These are phyloP conservation scores for Salvia sclarea DNA, from an alignment of 305 asterid species.

Conservation along the genomic window DNA sequence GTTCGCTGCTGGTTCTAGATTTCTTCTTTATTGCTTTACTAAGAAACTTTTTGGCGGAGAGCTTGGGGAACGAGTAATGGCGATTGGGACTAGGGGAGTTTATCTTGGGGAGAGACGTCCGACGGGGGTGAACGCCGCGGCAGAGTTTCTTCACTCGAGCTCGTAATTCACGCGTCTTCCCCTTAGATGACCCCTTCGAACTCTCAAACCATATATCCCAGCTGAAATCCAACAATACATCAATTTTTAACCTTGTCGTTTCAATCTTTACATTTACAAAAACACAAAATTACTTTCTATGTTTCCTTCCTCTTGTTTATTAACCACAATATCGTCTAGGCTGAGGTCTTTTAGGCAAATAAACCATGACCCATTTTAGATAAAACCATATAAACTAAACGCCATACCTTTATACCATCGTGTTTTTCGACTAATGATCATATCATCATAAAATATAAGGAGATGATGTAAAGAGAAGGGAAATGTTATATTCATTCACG, in stretches of 20 bases:
- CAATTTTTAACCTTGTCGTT: neutral
- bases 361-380: neutral
- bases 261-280: neutral
- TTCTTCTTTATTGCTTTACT: slow-evolving; percentile 15
- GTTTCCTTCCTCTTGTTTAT: neutral
- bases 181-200: neutral
- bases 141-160: slow-evolving; percentile 3
- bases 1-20: neutral
- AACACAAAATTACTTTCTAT: neutral
- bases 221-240: slow-evolving; percentile 23
- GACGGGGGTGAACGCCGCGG: neutral
- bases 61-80: slow-evolving; percentile 2
- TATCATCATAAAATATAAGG: neutral
- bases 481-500: neutral
- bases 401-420: neutral
- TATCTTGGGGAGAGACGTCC: neutral
- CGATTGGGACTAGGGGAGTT: neutral
- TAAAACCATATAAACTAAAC: neutral
- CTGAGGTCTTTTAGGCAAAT: neutral
- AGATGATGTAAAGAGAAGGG: no score
- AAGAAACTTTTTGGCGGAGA: slow-evolving; percentile 8
- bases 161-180: neutral
- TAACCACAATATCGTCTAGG: neutral
- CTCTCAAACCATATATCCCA: slow-evolving; percentile 22
- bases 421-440: neutral